phyloP scores from a whole-genome alignment of 306 rosid species.

The Fragaria vesca region DNA sequence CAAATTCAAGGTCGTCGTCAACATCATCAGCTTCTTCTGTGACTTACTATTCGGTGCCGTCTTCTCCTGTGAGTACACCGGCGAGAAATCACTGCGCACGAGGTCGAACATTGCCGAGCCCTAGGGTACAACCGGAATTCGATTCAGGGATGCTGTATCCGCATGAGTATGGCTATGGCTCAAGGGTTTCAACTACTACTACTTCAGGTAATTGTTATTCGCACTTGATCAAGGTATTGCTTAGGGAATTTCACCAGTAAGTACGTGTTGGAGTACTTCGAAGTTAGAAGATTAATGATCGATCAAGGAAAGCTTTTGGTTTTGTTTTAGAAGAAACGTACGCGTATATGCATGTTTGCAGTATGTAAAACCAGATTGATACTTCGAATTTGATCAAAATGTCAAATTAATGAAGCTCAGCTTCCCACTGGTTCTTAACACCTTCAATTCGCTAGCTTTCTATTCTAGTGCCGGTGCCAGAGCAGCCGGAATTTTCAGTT shows the following conservation, averaged over 20 bases:
- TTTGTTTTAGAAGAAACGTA: conserved; percentile 7
- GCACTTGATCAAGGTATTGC: conserved; percentile 48
- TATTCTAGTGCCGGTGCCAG: background rate
- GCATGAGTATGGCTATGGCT: conserved; percentile 17
- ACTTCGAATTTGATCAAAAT: background rate
- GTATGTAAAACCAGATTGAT: background rate
- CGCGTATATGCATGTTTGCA: background rate
- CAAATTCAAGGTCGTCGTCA: conserved; percentile 18
- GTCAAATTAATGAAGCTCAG: background rate
- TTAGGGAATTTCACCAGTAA: conserved; percentile 2
- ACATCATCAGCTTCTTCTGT: conserved; percentile 17
- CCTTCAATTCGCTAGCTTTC: background rate
- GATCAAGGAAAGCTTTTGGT: conserved; percentile 37
- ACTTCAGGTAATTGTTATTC: conserved; percentile 3
- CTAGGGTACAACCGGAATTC: background rate
- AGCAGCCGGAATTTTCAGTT: background rate
- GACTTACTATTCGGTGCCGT: conserved; percentile 35
- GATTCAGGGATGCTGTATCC: conserved; percentile 19
- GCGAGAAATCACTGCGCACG: background rate
- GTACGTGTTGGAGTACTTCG: background rate
- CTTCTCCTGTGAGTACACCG: conserved; percentile 38
- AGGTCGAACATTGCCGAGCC: conserved; percentile 6
- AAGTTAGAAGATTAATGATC: conserved; percentile 16
- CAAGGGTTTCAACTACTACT: conserved; percentile 13
- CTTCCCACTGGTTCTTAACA: conserved; percentile 1